phyloP scores from a whole-genome alignment of 2,329 filamentous ascomycete species.

The Aspergillus intermedius region DNA sequence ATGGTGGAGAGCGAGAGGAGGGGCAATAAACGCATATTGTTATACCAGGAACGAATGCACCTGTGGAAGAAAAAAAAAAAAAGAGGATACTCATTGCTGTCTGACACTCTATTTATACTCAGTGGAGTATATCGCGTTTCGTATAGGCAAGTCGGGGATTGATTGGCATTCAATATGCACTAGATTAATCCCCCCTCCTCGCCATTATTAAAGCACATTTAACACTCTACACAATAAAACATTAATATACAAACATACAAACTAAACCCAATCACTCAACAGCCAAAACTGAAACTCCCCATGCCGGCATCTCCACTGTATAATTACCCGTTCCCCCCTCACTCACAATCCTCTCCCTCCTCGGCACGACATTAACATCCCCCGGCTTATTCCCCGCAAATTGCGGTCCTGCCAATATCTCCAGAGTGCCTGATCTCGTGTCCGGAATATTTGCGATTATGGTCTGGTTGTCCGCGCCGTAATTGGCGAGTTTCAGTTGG shows the following conservation, averaged over 20 bases:
- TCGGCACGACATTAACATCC: conserved; percentile 13
- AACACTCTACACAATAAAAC: too few relatives aligned
- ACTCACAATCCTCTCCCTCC: conserved; percentile 6
- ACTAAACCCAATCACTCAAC: conserved; percentile 1
- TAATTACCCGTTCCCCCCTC: conserved; percentile 10
- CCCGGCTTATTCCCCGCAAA: conserved; percentile 15
- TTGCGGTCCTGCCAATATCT: conserved; percentile 17
- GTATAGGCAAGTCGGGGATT: too few relatives aligned
- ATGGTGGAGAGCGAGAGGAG: conserved; percentile 12
- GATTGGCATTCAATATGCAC: too few relatives aligned
- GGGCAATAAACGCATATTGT: conserved; percentile 6
- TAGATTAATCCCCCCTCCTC: too few relatives aligned
- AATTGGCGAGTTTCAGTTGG: conserved; percentile 28
- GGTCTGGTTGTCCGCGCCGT: conserved; percentile 15
- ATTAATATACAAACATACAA: too few relatives aligned
- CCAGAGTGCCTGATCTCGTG: conserved; percentile 14
- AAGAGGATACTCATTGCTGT: too few relatives aligned
- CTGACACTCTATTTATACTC: too few relatives aligned
- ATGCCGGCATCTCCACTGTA: conserved; percentile 16
- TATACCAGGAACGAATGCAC: too few relatives aligned
- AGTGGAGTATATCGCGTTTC: too few relatives aligned
- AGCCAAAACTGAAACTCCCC: conserved; percentile 20
- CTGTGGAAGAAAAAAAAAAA: too few relatives aligned
- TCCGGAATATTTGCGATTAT: conserved; percentile 22
- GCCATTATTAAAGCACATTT: too few relatives aligned